Conservation (phyloP, 2,329 filamentous ascomycete species). For the Truncatella angustata region DNA sequence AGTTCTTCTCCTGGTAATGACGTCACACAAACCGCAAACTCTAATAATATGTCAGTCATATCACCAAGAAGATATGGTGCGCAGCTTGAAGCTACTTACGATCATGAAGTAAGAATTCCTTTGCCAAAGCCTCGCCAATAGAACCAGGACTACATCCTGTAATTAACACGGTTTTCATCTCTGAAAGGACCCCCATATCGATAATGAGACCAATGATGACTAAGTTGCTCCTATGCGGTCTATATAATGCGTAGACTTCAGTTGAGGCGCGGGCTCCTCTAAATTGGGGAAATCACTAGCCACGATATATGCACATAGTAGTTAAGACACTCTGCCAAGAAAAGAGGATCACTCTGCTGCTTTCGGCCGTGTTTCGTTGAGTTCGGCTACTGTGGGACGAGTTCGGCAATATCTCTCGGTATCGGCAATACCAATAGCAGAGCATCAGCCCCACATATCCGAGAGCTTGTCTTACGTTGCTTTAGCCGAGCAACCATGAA, state of each 20-base stretch:
- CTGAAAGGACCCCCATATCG: conserved; percentile 7
- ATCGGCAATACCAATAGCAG: conserved; percentile 7
- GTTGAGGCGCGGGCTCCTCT: neutral
- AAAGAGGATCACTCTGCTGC: neutral
- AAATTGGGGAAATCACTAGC: neutral
- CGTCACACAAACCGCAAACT: conserved; percentile 13
- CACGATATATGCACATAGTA: neutral
- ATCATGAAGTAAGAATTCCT: conserved; percentile 11
- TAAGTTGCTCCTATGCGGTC: neutral
- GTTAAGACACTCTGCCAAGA: neutral
- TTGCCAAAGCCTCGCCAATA: conserved; percentile 15
- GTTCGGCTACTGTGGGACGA: neutral
- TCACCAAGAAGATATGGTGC: neutral
- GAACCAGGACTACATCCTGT: conserved; percentile 14
- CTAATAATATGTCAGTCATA: neutral
- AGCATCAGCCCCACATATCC: conserved; percentile 2
- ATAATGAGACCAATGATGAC: neutral
- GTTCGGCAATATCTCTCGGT: conserved; percentile 12
- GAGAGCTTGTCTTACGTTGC: too few relatives aligned
- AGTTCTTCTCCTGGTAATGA: conserved; percentile 9
- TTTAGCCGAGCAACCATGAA: neutral
- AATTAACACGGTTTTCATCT: conserved; percentile 11
- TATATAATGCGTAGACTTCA: neutral
- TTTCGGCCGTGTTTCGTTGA: neutral
- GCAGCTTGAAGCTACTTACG: neutral